Conservation (phyloP, 768 basidiomycete genomes). For the Serendipita indica region DNA sequence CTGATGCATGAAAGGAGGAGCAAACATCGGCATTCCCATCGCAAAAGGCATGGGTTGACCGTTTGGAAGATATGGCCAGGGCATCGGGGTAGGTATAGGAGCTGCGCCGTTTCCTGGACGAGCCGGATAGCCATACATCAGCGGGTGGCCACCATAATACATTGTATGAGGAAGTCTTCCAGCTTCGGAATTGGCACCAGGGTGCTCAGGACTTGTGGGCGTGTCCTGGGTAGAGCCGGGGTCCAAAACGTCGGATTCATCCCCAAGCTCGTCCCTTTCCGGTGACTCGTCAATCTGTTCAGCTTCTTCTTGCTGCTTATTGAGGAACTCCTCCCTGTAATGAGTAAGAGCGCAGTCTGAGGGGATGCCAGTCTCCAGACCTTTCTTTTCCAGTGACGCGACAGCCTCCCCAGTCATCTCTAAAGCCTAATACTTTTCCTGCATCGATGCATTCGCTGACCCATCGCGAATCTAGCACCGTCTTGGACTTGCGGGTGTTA, state of each 20-base stretch:
- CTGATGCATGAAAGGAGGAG: not conserved
- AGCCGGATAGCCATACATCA: constrained; percentile 4
- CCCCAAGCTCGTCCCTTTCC: too few species aligned
- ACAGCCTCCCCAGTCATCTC: constrained; percentile 64
- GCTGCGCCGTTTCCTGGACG: not conserved
- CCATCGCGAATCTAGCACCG: constrained; percentile 63
- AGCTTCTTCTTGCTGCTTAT: constrained; percentile 9
- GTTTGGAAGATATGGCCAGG: constrained; percentile 3
- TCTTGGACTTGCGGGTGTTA: constrained; percentile 61
- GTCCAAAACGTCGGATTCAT: too few species aligned
- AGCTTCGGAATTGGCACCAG: not conserved
- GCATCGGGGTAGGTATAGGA: not conserved
- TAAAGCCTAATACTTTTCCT: constrained; percentile 56
- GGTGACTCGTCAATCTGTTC: too few species aligned
- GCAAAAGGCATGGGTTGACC: not conserved
- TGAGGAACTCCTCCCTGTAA: constrained; percentile 3
- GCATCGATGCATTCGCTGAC: constrained; percentile 60
- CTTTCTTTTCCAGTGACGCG: constrained; percentile 62
- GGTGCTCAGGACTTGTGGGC: not conserved
- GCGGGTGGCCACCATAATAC: not conserved
- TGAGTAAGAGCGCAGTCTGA: constrained; percentile 11
- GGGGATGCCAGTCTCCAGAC: constrained; percentile 27
- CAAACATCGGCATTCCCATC: not conserved
- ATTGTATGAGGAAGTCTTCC: not conserved
- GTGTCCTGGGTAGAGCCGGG: not conserved